These are phyloP conservation scores for Aspergillus pseudoglaucus DNA, from an alignment of 2,329 filamentous ascomycete species.

Conservation along the genomic window DNA sequence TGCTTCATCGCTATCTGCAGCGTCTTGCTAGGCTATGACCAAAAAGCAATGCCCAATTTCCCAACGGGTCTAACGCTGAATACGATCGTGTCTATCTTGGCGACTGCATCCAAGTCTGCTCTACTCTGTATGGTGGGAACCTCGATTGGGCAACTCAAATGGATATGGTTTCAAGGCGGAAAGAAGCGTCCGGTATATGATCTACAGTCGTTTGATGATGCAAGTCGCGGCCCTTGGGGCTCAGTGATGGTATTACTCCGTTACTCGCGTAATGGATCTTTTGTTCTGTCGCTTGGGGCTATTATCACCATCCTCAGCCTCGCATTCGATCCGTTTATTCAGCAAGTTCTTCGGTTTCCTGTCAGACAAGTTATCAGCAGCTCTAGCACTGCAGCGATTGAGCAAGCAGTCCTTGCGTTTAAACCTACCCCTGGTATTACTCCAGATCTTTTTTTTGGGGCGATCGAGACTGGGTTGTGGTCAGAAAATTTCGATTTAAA, in stretches of 20 bases:
- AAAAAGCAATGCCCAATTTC: constrained; percentile 9
- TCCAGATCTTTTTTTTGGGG: not conserved
- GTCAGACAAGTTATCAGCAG: not conserved
- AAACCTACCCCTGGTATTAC: too few relatives aligned
- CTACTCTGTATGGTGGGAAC: constrained; percentile 11
- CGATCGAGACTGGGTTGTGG: not conserved
- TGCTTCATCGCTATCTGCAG: constrained; percentile 8
- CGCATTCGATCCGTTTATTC: constrained; percentile 18
- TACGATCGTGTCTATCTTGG: constrained; percentile 12
- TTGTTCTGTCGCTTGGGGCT: constrained; percentile 10
- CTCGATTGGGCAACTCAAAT: constrained; percentile 17
- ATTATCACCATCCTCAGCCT: constrained; percentile 11
- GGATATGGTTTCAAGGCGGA: constrained; percentile 12
- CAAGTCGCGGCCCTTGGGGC: constrained; percentile 17
- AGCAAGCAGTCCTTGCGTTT: not conserved
- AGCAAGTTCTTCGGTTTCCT: constrained; percentile 11
- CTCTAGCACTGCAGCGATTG: not conserved
- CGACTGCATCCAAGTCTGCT: constrained; percentile 12
- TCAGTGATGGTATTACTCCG: constrained; percentile 6
- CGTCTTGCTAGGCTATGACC: constrained; percentile 8
- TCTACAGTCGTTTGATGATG: constrained; percentile 15
- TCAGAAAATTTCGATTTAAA: not conserved
- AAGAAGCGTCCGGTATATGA: constrained; percentile 6
- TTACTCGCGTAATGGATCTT: not conserved
- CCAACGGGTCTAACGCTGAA: constrained; percentile 9